Evolutionary conservation across 257 asterid species (phyloP), one percentile per base, ranked within the genome.

Genomic region (Thymus mandschuricus): DNA sequence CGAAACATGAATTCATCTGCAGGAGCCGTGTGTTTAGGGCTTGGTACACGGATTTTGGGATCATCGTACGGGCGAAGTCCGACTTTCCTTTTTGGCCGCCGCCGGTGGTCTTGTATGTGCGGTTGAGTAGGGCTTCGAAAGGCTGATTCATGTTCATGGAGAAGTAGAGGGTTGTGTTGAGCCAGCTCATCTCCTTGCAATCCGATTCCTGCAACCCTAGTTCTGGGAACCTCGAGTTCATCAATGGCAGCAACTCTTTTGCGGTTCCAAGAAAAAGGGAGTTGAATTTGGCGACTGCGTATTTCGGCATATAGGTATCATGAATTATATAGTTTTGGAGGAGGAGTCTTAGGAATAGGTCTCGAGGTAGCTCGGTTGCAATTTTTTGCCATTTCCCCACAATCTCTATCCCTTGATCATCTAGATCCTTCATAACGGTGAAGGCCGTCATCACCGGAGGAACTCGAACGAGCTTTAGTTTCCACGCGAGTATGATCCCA

Each of bases 401-500:
- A 3, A 89, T 70, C 44, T 77, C 43, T 8, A 76, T 68, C 1
- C 78, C 82, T 1, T 78, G 73, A 28, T 70, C 40, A 21, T 74
- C 73, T 10, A 76, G 52, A 6, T 74, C 79, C 77, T 74, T 82
- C 13, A 35, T 46, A 5, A 75, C 38, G 2, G 79, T 80, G 64
- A 86, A 86, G 2, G 76, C 85, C 0, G 96, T 84, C 10, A 81
- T 85, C 2, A 64, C 45, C 0, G 70, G 74, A 1, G 90, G 90
- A 2, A 84, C 81, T 0, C 71, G 71, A n/a, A 86, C 84, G 10
- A 88, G 77, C 60, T 59, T 70, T 43, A 88, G 40, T 56, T 86
- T 86, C 87, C 85, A 86, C 2, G 88, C 79, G 1, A 88, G 40
- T 34, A 88, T 64, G 15, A 88, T 61, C 6, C 88, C 95, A 5